A percentile compares a stretch with the other conserved stretches of the same genome.
phyloP scores from a whole-genome alignment of 1,284 basidiomycete genomes.

The Ustilago hordei region DNA sequence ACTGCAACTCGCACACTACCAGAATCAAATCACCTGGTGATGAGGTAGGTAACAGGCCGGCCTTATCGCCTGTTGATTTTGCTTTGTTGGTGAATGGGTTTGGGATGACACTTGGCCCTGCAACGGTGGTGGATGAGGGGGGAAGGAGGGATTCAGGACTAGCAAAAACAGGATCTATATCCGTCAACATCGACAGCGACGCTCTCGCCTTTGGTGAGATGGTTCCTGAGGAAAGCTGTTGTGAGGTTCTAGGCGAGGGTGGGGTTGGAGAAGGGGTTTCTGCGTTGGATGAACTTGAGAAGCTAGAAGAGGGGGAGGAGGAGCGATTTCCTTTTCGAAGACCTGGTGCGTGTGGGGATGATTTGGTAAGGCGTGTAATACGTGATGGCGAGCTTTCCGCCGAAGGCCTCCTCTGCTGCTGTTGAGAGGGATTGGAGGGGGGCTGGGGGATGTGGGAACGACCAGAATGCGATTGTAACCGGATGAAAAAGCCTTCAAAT shows the following conservation, averaged over 20 bases:
- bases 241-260: slow-evolving; percentile 1
- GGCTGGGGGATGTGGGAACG: slow-evolving; percentile 8
- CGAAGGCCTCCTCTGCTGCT: not conserved
- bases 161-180: slow-evolving; percentile 27
- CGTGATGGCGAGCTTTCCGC: slow-evolving; percentile 19
- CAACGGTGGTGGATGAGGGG: not conserved
- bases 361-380: slow-evolving; percentile 16
- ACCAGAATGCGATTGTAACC: slow-evolving; percentile 39
- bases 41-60: slow-evolving; percentile 14
- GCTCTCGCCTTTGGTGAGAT: not conserved
- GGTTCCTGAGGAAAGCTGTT: not conserved
- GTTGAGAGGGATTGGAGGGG: not conserved
- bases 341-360: not conserved
- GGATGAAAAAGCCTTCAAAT: slow-evolving; percentile 53
- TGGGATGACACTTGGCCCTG: no score
- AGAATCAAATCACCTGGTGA: slow-evolving; percentile 40
- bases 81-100: not conserved
- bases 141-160: slow-evolving; percentile 31
- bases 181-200: slow-evolving; percentile 16
- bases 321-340: not conserved
- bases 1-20: slow-evolving; percentile 48
- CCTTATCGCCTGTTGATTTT: not conserved
- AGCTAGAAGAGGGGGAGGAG: slow-evolving; percentile 5
- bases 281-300: not conserved
- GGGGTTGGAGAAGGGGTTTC: slow-evolving; percentile 19